Percentiles rank a stretch among this genome's conserved stretches.
phyloP scores from a whole-genome alignment of 1,139 yeast species.

The Candida gigantensis region DNA sequence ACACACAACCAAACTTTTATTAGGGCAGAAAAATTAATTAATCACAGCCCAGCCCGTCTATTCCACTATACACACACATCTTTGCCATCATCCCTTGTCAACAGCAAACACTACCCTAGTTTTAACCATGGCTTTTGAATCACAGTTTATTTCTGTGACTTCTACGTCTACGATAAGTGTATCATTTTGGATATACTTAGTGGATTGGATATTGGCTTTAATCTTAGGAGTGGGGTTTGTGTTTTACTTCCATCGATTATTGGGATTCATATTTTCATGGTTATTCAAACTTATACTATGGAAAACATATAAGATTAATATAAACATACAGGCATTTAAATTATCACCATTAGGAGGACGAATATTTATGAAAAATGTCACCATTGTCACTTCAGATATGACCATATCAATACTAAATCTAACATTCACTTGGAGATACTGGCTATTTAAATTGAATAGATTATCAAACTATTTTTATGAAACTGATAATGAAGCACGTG shows the following conservation, averaged over 20 bases:
- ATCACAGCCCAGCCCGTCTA: too few species aligned
- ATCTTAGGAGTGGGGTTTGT: constrained; percentile 63
- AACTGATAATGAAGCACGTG: constrained; percentile 22
- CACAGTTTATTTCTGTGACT: constrained; percentile 25
- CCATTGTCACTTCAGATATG: constrained; percentile 68
- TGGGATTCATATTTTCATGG: constrained; percentile 62
- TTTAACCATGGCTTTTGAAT: constrained; percentile 24
- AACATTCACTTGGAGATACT: constrained; percentile 85
- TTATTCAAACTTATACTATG: constrained; percentile 60
- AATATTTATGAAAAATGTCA: constrained; percentile 70
- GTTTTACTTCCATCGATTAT: constrained; percentile 73
- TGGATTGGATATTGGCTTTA: constrained; percentile 76
- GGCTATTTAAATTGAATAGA: constrained; percentile 62
- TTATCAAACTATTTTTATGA: constrained; percentile 39
- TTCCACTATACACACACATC: too few species aligned
- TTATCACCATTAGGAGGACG: constrained; percentile 83
- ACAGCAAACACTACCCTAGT: too few species aligned
- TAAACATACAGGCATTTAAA: constrained; percentile 72
- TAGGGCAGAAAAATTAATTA: too few species aligned
- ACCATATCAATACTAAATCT: constrained; percentile 71
- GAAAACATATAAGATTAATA: constrained; percentile 54
- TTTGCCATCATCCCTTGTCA: too few species aligned
- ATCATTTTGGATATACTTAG: constrained; percentile 80
- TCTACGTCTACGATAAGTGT: constrained; percentile 21
- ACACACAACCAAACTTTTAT: too few species aligned